Conservation (phyloP, 2,329 filamentous ascomycete genomes). For the Penicillium griseofulvum region DNA sequence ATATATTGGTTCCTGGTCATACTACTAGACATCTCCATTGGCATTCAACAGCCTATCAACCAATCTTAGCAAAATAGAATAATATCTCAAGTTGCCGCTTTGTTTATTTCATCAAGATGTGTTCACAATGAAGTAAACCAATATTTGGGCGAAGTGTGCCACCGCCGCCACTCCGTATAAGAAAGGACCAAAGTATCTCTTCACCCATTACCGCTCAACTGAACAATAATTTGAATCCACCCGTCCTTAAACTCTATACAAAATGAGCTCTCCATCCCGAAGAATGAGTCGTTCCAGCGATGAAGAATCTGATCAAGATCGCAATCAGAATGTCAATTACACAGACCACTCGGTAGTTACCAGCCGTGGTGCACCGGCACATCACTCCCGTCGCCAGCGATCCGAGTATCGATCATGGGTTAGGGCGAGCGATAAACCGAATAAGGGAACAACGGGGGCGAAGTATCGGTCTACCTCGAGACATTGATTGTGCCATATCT, state of each 20-base stretch:
- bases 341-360: conserved; percentile 6
- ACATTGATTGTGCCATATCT: neutral
- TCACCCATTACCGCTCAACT: neutral
- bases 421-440: neutral
- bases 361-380: conserved; percentile 3
- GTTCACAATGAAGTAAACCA: conserved; percentile 7
- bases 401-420: neutral
- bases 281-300: neutral
- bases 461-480: neutral
- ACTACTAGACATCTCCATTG: too few species aligned
- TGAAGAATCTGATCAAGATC: neutral
- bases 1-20: too few species aligned
- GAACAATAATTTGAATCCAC: neutral
- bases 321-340: neutral
- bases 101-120: neutral
- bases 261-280: neutral
- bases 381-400: neutral
- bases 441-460: neutral
- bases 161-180: conserved; percentile 10
- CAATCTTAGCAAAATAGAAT: too few species aligned
- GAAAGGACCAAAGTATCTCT: neutral
- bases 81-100: neutral
- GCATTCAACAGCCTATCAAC: too few species aligned
- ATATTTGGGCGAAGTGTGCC: neutral
- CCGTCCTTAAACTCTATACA: neutral